phyloP scores from a whole-genome alignment of 164 flowering plant genomes.

The Annona squamosa region DNA sequence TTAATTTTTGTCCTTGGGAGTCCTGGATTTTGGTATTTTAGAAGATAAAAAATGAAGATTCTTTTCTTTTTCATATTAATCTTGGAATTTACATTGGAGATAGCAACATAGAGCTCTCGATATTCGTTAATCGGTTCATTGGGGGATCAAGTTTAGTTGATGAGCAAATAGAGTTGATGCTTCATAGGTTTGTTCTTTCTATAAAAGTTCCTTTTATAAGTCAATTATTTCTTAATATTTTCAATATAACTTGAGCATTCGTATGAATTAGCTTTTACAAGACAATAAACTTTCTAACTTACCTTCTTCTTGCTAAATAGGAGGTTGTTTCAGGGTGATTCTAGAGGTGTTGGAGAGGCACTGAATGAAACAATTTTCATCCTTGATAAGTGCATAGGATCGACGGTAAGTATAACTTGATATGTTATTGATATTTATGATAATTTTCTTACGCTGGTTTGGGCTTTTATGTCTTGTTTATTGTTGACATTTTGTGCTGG shows the following conservation, averaged over 20 bases:
- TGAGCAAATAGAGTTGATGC: constrained; percentile 92
- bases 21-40: not conserved
- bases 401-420: constrained; percentile 49
- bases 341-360: constrained; percentile 88
- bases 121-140: constrained; percentile 80
- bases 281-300: not conserved
- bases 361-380: constrained; percentile 73
- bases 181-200: constrained; percentile 55
- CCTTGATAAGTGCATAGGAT: constrained; percentile 53
- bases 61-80: constrained; percentile 51
- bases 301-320: constrained; percentile 22
- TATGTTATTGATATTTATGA: too few relatives aligned
- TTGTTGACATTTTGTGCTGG: too few relatives aligned
- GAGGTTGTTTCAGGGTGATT: constrained; percentile 83
- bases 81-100: constrained; percentile 78
- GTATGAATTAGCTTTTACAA: not conserved
- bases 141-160: constrained; percentile 86
- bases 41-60: not conserved
- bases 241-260: not conserved
- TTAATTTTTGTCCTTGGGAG: not conserved
- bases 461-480: too few relatives aligned
- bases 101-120: constrained; percentile 53
- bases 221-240: not conserved
- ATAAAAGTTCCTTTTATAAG: not conserved
- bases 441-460: too few relatives aligned